Evolutionary conservation across 2,329 filamentous ascomycete genomes (phyloP).

Genomic region (Aureobasidium uvarum): DNA sequence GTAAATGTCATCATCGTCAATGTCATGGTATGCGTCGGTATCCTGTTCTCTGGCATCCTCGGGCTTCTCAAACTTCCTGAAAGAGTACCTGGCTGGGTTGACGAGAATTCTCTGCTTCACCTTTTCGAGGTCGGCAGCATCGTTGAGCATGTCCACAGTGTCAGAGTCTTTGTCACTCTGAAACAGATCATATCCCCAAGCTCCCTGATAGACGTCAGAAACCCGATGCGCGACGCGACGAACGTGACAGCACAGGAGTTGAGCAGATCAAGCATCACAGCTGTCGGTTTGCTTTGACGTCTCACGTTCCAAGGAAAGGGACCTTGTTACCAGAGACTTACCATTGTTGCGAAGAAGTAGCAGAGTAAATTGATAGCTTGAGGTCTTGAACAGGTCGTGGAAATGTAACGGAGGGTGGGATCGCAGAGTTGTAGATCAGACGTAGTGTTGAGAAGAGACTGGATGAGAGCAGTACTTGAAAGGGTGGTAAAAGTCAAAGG

Average conservation of each 20-base stretch:
- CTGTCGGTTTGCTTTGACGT: no score
- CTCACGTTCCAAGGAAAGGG: neutral
- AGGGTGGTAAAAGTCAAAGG: neutral
- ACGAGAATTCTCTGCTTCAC: neutral
- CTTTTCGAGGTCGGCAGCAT: neutral
- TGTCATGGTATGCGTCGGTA: neutral
- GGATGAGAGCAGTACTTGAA: neutral
- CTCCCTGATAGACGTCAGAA: neutral
- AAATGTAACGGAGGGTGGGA: neutral
- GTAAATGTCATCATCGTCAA: neutral
- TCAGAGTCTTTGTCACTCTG: neutral
- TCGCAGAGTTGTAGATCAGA: neutral
- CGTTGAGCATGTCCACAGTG: neutral
- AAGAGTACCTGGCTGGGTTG: neutral
- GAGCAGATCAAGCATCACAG: neutral
- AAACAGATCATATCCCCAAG: conserved; percentile 2
- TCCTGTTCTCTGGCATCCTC: neutral
- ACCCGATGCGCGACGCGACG: neutral
- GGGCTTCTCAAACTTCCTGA: neutral
- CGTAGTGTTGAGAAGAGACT: neutral
- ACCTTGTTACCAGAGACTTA: neutral
- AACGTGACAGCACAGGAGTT: neutral
- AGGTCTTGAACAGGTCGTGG: neutral
- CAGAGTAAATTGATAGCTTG: neutral
- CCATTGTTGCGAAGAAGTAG: neutral